Evolutionary conservation across 768 basidiomycete genomes (phyloP).

Genomic region (Amanita inopinata): DNA sequence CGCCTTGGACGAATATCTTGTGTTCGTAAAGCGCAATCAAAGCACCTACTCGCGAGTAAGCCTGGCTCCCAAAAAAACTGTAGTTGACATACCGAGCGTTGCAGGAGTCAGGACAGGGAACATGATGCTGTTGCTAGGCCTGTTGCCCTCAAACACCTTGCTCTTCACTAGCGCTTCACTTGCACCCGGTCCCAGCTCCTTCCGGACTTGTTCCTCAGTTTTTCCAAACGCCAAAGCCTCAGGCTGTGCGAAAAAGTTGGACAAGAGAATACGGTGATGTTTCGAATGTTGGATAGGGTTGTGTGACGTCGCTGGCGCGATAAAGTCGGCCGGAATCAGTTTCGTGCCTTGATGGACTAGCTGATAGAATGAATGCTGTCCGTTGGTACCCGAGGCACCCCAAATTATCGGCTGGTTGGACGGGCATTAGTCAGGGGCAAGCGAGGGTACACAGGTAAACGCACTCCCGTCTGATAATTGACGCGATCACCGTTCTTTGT

Average conservation of each 20-base stretch:
- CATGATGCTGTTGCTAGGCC: conserved; percentile 92
- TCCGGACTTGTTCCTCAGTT: conserved; percentile 77
- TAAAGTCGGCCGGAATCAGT: conserved; percentile 85
- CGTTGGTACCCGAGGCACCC: conserved; percentile 97
- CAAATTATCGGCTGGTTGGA: conserved; percentile 83
- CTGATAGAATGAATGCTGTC: conserved; percentile 99
- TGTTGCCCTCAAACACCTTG: conserved; percentile 97
- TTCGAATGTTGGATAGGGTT: conserved; percentile 83
- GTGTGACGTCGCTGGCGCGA: conserved; percentile 81
- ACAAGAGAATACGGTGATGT: conserved; percentile 95
- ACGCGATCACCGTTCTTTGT: conserved; percentile 93
- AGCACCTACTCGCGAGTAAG: conserved; percentile 32
- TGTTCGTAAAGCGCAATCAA: conserved; percentile 93
- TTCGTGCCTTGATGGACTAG: conserved; percentile 93
- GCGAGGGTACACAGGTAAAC: conserved; percentile 18
- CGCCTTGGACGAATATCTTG: conserved; percentile 98
- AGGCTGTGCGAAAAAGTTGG: conserved; percentile 97
- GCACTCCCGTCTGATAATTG: conserved; percentile 90
- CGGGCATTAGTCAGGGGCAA: conserved; percentile 1
- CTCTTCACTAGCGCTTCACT: conserved; percentile 86
- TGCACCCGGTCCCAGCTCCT: conserved; percentile 57
- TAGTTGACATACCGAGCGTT: conserved; percentile 54
- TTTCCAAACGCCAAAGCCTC: conserved; percentile 98
- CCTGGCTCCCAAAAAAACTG: conserved; percentile 7
- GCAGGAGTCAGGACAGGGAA: conserved; percentile 90